A percentile compares a stretch with the other conserved stretches of the same genome.
These are phyloP conservation scores for Gynandropsis gynandra DNA, from an alignment of 345 rosid genomes.

Conservation along the genomic window DNA sequence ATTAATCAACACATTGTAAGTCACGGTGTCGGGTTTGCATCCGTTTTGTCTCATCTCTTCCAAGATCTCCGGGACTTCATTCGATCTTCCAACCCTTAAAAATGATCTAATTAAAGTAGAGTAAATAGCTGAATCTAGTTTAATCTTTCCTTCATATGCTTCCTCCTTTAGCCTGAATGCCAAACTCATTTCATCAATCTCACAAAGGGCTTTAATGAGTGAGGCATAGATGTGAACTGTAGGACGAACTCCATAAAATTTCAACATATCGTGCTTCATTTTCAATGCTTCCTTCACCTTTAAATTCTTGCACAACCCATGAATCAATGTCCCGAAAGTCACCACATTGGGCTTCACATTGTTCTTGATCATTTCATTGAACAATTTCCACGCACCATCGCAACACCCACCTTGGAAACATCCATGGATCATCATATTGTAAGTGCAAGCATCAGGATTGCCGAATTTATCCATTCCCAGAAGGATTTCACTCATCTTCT, in stretches of 20 bases:
- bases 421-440: constrained; percentile 51
- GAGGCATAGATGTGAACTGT: constrained; percentile 36
- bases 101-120: constrained; percentile 48
- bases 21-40: constrained; percentile 47
- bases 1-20: constrained; percentile 57
- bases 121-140: constrained; percentile 48
- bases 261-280: constrained; percentile 58
- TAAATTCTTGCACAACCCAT: constrained; percentile 40
- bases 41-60: constrained; percentile 57
- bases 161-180: constrained; percentile 69
- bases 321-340: constrained; percentile 54
- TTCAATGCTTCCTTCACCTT: constrained; percentile 56
- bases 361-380: constrained; percentile 57
- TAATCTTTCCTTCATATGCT: constrained; percentile 34
- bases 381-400: constrained; percentile 46
- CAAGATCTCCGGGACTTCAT: constrained; percentile 37
- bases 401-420: constrained; percentile 30
- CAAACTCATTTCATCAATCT: constrained; percentile 33
- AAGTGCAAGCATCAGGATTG: constrained; percentile 66
- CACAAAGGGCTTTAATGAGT: constrained; percentile 52
- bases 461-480: constrained; percentile 30
- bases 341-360: constrained; percentile 39
- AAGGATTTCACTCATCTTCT: constrained; percentile 35
- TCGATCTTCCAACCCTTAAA: constrained; percentile 43
- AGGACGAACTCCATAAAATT: constrained; percentile 33